A percentile compares a stretch with the other conserved stretches of the same genome.
Evolutionary conservation across 306 rosid species (phyloP).

Genomic region (Dalbergia cultrata): DNA sequence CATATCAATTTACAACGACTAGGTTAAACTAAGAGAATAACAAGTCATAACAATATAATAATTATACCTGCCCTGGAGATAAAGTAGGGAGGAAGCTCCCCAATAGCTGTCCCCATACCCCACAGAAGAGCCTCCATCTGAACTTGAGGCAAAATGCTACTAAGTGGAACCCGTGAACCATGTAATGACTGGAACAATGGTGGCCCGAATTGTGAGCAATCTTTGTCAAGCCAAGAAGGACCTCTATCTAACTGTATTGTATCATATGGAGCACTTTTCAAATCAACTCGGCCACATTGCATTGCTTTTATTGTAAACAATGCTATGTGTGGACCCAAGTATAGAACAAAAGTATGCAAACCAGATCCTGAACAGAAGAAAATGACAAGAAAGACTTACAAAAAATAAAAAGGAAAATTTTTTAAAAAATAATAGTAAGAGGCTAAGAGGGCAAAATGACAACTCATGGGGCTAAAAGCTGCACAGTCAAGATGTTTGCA

Average conservation of each 20-base stretch:
- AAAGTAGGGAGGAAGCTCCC: slow-evolving; percentile 99
- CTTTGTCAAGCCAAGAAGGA: slow-evolving; percentile 95
- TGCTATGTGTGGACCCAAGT: slow-evolving; percentile 97
- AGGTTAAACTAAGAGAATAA: slow-evolving; percentile 25
- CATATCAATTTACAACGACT: slow-evolving; percentile 15
- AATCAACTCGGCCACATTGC: slow-evolving; percentile 99
- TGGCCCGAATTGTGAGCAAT: slow-evolving; percentile 88
- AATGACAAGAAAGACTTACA: slow-evolving; percentile 31
- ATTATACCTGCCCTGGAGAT: slow-evolving; percentile 94
- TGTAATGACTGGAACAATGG: slow-evolving; percentile 65
- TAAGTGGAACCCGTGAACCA: slow-evolving; percentile 85
- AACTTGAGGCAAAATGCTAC: slow-evolving; percentile 85
- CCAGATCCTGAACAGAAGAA: slow-evolving; percentile 85
- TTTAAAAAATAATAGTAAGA: neutral
- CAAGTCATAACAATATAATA: slow-evolving; percentile 15
- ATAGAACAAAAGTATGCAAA: slow-evolving; percentile 96
- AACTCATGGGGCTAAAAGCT: slow-evolving; percentile 8
- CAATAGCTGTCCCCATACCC: slow-evolving; percentile 97
- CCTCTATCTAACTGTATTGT: slow-evolving; percentile 85
- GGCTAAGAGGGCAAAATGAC: neutral
- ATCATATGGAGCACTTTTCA: slow-evolving; percentile 92
- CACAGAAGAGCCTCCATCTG: slow-evolving; percentile 94
- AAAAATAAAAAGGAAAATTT: neutral
- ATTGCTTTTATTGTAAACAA: slow-evolving; percentile 89
- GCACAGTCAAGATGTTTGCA: neutral